These are phyloP conservation scores for Paraphaeosphaeria sporulosa DNA, from an alignment of 2,329 filamentous ascomycete species.

Conservation along the genomic window DNA sequence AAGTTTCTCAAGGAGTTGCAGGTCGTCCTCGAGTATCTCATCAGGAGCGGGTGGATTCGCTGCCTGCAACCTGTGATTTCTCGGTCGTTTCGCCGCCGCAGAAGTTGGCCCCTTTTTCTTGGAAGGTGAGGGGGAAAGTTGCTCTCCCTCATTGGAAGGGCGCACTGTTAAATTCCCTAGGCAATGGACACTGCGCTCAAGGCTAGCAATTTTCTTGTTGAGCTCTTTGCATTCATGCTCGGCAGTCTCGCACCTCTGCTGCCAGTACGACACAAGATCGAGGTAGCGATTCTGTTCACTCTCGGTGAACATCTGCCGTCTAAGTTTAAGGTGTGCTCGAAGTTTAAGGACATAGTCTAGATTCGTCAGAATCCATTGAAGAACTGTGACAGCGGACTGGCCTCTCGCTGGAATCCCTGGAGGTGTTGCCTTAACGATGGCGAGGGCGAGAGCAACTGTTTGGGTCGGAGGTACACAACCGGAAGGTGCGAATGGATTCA, in stretches of 20 bases:
- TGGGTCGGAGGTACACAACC: slow-evolving; percentile 27
- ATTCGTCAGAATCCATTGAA: slow-evolving; percentile 12
- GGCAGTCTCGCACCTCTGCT: slow-evolving; percentile 29
- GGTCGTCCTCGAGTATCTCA: slow-evolving; percentile 35
- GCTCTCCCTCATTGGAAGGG: not conserved
- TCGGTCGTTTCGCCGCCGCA: slow-evolving; percentile 18
- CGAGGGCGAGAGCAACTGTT: slow-evolving; percentile 45
- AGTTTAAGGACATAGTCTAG: slow-evolving; percentile 46
- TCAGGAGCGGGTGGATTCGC: slow-evolving; percentile 22
- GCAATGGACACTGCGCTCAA: slow-evolving; percentile 38
- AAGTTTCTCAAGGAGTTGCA: slow-evolving; percentile 35
- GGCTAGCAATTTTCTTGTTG: slow-evolving; percentile 29
- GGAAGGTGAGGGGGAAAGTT: slow-evolving; percentile 9
- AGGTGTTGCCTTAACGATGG: slow-evolving; percentile 51
- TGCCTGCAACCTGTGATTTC: slow-evolving; percentile 17
- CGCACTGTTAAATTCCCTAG: slow-evolving; percentile 16
- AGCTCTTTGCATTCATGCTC: slow-evolving; percentile 36
- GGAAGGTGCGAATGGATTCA: not conserved
- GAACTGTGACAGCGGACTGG: slow-evolving; percentile 14
- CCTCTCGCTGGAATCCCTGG: slow-evolving; percentile 41
- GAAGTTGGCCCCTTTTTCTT: slow-evolving; percentile 31
- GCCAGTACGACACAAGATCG: slow-evolving; percentile 52
- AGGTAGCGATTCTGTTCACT: slow-evolving; percentile 43
- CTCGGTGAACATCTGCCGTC: slow-evolving; percentile 26
- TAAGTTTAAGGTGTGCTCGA: slow-evolving; percentile 42